A percentile compares a stretch with the other conserved stretches of the same genome.
phyloP scores from a whole-genome alignment of 768 basidiomycete species.

The Psilocybe cubensis region DNA sequence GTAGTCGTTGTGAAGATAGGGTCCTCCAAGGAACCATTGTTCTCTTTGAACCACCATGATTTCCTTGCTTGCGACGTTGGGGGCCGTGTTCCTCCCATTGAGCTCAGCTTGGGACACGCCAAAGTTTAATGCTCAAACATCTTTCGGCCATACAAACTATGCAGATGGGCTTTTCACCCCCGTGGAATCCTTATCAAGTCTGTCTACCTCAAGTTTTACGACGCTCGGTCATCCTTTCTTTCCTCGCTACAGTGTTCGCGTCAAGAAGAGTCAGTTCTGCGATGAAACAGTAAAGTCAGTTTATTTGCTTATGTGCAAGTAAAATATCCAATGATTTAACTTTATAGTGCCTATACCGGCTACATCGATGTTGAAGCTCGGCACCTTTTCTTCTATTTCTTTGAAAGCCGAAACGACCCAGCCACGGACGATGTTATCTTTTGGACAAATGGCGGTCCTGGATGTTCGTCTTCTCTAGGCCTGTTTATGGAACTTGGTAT shows the following conservation, averaged over 20 bases:
- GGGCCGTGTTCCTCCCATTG: not conserved
- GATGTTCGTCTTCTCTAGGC: slow-evolving; percentile 53
- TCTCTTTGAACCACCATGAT: not conserved
- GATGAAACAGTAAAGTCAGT: slow-evolving; percentile 59
- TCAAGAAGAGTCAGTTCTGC: slow-evolving; percentile 61
- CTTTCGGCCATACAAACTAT: slow-evolving; percentile 2
- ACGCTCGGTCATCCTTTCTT: slow-evolving; percentile 50
- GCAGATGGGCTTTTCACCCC: slow-evolving; percentile 34
- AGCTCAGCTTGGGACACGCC: not conserved
- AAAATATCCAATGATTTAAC: not conserved
- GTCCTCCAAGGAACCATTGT: not conserved
- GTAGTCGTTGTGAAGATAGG: not conserved
- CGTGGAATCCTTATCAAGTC: slow-evolving; percentile 30
- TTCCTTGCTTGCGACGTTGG: not conserved
- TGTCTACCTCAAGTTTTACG: slow-evolving; percentile 37
- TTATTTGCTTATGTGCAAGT: not conserved
- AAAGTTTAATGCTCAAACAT: not conserved
- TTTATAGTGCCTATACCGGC: not conserved
- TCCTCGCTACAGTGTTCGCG: slow-evolving; percentile 54
- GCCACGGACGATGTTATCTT: slow-evolving; percentile 65
- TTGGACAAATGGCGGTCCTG: slow-evolving; percentile 56
- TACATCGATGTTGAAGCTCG: slow-evolving; percentile 68
- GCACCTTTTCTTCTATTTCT: slow-evolving; percentile 79
- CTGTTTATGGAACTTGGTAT: slow-evolving; percentile 76
- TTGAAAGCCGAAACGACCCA: slow-evolving; percentile 68